Evolutionary conservation across 305 asterid species (phyloP).

Genomic region (Fraxinus paxiana): DNA sequence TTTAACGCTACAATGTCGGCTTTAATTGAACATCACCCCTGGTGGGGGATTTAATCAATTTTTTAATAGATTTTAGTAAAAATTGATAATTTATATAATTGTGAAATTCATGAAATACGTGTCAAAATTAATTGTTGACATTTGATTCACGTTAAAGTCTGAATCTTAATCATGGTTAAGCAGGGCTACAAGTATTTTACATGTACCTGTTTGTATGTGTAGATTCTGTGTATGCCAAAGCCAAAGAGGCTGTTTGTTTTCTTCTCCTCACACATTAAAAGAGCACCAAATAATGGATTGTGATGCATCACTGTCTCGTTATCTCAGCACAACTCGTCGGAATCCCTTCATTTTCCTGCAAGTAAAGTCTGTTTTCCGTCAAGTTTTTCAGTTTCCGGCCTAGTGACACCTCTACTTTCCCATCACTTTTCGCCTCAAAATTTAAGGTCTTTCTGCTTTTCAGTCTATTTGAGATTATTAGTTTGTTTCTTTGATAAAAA

Average conservation of each 20-base stretch:
- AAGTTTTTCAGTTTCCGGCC: conserved; percentile 21
- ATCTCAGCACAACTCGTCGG: conserved; percentile 33
- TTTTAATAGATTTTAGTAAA: too few species aligned
- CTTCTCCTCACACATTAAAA: conserved; percentile 36
- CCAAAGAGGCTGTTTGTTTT: conserved; percentile 35
- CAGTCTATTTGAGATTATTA: conserved; percentile 4
- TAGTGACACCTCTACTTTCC: conserved; percentile 14
- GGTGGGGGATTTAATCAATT: too few species aligned
- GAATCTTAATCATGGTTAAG: neutral
- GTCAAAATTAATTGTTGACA: too few species aligned
- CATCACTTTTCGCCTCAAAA: conserved; percentile 11
- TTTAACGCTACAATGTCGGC: neutral
- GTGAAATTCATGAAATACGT: neutral
- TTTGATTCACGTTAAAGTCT: neutral
- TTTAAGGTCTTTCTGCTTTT: conserved; percentile 29
- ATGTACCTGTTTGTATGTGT: conserved; percentile 25
- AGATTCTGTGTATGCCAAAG: conserved; percentile 20
- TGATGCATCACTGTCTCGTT: conserved; percentile 35
- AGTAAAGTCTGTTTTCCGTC: conserved; percentile 31
- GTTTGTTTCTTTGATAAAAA: conserved; percentile 11
- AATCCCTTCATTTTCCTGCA: conserved; percentile 34
- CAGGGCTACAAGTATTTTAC: conserved; percentile 7
- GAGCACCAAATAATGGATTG: conserved; percentile 29
- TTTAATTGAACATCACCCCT: neutral
- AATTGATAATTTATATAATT: too few species aligned